phyloP scores from a whole-genome alignment of 331 rosid genomes.

The Erythrophleum ivorense region DNA sequence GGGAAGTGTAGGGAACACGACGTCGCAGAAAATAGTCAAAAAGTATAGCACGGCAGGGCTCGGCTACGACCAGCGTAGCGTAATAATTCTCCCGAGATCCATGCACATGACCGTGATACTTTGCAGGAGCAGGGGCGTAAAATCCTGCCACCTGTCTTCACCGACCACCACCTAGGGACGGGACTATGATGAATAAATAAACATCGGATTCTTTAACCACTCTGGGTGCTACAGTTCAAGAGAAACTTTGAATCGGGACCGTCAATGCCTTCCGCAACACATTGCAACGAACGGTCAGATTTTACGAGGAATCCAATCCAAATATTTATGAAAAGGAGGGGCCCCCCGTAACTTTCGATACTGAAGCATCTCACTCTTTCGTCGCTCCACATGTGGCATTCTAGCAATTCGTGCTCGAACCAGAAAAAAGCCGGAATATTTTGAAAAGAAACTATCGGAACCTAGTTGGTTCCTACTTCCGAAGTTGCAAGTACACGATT shows the following conservation, averaged over 20 bases:
- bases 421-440: neutral
- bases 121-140: neutral
- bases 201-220: neutral
- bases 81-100: neutral
- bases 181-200: neutral
- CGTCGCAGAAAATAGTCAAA: too few species aligned
- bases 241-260: neutral
- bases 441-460: neutral
- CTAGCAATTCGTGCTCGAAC: neutral
- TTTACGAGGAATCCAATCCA: neutral
- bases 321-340: too few species aligned
- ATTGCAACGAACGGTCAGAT: neutral
- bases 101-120: neutral
- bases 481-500: neutral
- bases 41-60: too few species aligned
- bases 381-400: neutral
- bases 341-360: neutral
- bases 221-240: neutral
- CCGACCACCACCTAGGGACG: neutral
- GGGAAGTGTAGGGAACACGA: too few species aligned
- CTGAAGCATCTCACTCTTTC: neutral
- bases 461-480: neutral
- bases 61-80: too few species aligned
- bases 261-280: neutral
- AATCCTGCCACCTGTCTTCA: constrained; percentile 10